Evolutionary conservation across 768 basidiomycete species (phyloP).

Genomic region (Tubosaeta sp.): DNA sequence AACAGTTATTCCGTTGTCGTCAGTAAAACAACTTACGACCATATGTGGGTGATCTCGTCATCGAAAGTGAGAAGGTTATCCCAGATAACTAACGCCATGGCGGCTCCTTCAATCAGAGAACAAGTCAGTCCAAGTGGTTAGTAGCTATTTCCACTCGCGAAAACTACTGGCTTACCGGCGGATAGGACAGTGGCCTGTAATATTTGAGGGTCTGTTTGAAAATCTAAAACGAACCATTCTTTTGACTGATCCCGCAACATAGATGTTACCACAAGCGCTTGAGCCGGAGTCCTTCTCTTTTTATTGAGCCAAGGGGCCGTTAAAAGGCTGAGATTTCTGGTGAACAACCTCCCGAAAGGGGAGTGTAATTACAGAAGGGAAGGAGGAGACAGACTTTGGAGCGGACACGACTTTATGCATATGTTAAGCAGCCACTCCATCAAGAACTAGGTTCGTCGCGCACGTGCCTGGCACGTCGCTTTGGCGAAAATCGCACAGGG

Average conservation of each 20-base stretch:
- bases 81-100: slow-evolving; percentile 11
- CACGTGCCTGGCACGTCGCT: no score
- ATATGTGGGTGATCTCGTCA: slow-evolving; percentile 16
- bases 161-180: slow-evolving; percentile 7
- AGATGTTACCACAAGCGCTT: no score
- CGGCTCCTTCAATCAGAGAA: slow-evolving; percentile 7
- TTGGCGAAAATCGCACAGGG: no score
- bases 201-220: not conserved
- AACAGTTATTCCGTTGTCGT: not conserved
- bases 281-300: no score
- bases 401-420: no score
- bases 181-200: slow-evolving; percentile 4
- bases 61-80: slow-evolving; percentile 15
- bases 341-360: no score
- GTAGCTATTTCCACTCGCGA: not conserved
- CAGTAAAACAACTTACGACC: slow-evolving; percentile 15
- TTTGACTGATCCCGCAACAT: slow-evolving; percentile 1
- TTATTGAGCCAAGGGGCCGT: no score
- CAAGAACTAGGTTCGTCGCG: no score
- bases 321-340: no score
- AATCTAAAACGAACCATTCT: slow-evolving; percentile 1
- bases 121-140: not conserved
- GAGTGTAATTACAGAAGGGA: no score
- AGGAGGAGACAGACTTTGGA: no score
- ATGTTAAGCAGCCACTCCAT: no score